Base-by-base conservation (phyloP, 371 early-diverging fungal genomes). In the Apophysomyces sp. region DNA sequence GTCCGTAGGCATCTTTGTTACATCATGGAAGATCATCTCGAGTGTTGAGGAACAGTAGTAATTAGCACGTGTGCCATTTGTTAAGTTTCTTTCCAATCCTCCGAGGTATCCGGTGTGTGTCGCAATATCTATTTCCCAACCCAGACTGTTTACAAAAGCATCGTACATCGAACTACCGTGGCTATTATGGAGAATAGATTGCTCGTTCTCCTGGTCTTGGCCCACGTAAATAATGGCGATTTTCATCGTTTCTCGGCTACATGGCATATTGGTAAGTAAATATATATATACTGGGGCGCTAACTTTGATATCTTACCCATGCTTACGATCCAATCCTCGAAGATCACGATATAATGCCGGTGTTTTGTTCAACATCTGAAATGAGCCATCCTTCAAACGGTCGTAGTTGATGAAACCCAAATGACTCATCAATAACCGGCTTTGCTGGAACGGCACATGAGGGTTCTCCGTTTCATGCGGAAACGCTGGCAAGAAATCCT, bases 21-120 rank as follows among this genome's bases (percentile, higher is more conserved):
- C 91, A 66, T 97, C 97, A 66, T 98, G 98, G 73, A 93, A 96
- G 5, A 95, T 86, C 68, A 98, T 85, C 73, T 98, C 98, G 1
- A 90, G 36, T 0, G 86, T 89, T 0, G 93, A 86, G 4, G 86
- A 88, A 61, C 93, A 88, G 62, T 87, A 96, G 66, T 97, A 98
- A 5, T 86, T 87, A 0, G 96, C 89, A 0, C 74, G 78, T 5
- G 69, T 73, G 0, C 96, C 97, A 62, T 90, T 95, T 1, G 92
- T 89, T 12, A 85, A 76, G 60, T 88, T 93, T 40, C 81, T 73
- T 62, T 95, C 94, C 26, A 98, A 70, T 1, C 96, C 95, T 4
- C 97, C 98, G 0, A 89, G 68, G 66, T 92, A 98, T 0, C 97
- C 97, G 0, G 80, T 71, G 66, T 97, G 97, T 0, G 86, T 88